These are phyloP conservation scores for Eutypa lata DNA, from an alignment of 2,329 filamentous ascomycete genomes.

Conservation along the genomic window DNA sequence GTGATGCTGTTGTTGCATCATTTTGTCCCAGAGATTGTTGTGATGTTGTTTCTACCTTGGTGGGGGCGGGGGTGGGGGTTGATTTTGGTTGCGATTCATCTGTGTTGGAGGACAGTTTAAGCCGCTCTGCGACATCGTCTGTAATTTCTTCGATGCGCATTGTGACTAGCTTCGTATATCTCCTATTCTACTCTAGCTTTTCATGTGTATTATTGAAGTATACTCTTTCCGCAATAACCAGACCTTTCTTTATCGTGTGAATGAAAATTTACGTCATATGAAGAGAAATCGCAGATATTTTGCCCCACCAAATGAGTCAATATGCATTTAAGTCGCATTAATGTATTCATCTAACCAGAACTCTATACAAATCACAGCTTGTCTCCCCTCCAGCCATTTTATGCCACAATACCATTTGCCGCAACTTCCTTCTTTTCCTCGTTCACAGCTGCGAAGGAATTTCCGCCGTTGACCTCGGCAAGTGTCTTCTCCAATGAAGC, in stretches of 20 bases:
- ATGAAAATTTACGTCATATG: not conserved
- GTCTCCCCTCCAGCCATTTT: constrained; percentile 8
- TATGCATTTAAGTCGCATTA: constrained; percentile 7
- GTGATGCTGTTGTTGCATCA: constrained; percentile 5
- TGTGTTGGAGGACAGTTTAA: constrained; percentile 37
- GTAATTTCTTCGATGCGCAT: constrained; percentile 42
- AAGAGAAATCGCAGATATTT: not conserved
- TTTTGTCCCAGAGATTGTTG: constrained; percentile 5
- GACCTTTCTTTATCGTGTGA: not conserved
- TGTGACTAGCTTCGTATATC: not conserved
- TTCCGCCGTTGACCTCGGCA: constrained; percentile 39
- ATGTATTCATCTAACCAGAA: not conserved
- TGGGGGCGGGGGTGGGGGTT: not conserved
- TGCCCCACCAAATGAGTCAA: not conserved
- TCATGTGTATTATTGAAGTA: too few species aligned
- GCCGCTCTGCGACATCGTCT: constrained; percentile 32
- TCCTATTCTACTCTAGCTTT: too few species aligned
- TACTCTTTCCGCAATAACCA: too few species aligned
- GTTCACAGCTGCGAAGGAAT: constrained; percentile 16
- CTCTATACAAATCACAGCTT: not conserved
- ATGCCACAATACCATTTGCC: constrained; percentile 35
- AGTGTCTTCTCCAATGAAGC: constrained; percentile 57
- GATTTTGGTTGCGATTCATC: constrained; percentile 9
- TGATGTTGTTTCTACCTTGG: too few species aligned
- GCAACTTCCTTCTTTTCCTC: constrained; percentile 34